phyloP scores from a whole-genome alignment of 225 moss, liverwort and hornwort species.

The Anthoceros angustus region DNA sequence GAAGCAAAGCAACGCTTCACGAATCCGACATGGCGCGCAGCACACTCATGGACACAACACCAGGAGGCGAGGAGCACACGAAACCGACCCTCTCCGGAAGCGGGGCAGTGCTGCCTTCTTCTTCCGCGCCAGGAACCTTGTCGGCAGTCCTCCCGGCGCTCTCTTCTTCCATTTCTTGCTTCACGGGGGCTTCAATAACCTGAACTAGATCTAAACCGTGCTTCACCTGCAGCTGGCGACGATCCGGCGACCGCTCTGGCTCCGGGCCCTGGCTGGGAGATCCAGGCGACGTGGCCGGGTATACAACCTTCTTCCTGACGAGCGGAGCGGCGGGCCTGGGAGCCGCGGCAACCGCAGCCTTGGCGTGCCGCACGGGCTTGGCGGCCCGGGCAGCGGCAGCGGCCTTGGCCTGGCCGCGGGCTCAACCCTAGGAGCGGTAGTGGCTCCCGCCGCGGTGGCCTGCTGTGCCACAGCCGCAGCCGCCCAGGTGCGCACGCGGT shows the following conservation, averaged over 20 bases:
- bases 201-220: conserved; percentile 72
- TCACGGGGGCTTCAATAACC: conserved; percentile 42
- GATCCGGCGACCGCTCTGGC: conserved; percentile 49
- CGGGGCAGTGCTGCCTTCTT: conserved; percentile 84
- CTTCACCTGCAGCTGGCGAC: conserved; percentile 40
- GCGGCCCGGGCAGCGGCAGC: conserved; percentile 17
- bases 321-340: neutral
- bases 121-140: conserved; percentile 86
- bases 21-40: no score
- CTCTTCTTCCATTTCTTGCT: conserved; percentile 92
- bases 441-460: conserved; percentile 38
- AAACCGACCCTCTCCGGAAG: conserved; percentile 84
- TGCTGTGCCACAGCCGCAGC: conserved; percentile 91
- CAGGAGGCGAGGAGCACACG: neutral
- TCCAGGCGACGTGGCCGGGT: conserved; percentile 39
- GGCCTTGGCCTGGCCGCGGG: conserved; percentile 34
- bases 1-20: no score
- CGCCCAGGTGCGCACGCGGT: conserved; percentile 71
- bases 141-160: conserved; percentile 94
- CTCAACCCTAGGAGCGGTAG: conserved; percentile 33
- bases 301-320: conserved; percentile 27
- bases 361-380: conserved; percentile 28
- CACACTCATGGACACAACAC: neutral
- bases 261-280: conserved; percentile 45
- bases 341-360: conserved; percentile 14